phyloP scores from a whole-genome alignment of 2,329 filamentous ascomycete species.

The Pseudogymnoascus sp. region DNA sequence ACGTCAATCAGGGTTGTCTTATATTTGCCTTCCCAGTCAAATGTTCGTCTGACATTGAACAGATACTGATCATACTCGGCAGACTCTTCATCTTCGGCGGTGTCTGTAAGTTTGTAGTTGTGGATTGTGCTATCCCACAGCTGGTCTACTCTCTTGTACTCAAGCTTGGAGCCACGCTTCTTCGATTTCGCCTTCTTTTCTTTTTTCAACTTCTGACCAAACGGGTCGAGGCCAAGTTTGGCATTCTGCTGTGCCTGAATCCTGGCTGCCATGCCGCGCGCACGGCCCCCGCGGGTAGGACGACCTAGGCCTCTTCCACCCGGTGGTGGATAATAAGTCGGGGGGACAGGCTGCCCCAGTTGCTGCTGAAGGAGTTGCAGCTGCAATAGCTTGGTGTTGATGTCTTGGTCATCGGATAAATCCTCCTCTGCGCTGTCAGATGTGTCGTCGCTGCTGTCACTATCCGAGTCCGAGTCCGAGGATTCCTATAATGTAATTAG shows the following conservation, averaged over 20 bases:
- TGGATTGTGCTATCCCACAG: slow-evolving; percentile 52
- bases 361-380: slow-evolving; percentile 20
- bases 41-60: slow-evolving; percentile 75
- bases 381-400: slow-evolving; percentile 24
- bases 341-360: slow-evolving; percentile 15
- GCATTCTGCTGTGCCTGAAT: slow-evolving; percentile 21
- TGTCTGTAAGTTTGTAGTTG: slow-evolving; percentile 63
- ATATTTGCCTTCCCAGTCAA: slow-evolving; percentile 80
- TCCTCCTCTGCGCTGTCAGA: slow-evolving; percentile 28
- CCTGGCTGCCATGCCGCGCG: slow-evolving; percentile 15
- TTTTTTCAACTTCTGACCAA: slow-evolving; percentile 26
- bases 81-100: slow-evolving; percentile 52
- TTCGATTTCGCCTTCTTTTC: slow-evolving; percentile 34
- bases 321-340: slow-evolving; percentile 10
- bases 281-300: slow-evolving; percentile 13
- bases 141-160: slow-evolving; percentile 64
- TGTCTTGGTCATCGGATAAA: slow-evolving; percentile 26
- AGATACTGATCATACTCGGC: slow-evolving; percentile 70
- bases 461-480: slow-evolving; percentile 25
- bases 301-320: slow-evolving; percentile 10
- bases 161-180: slow-evolving; percentile 45
- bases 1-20: slow-evolving; percentile 68
- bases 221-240: slow-evolving; percentile 22
- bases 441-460: slow-evolving; percentile 24
- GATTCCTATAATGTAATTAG: slow-evolving; percentile 14